These are phyloP conservation scores for Suillus subluteus DNA, from an alignment of 768 basidiomycete species.

Conservation along the genomic window DNA sequence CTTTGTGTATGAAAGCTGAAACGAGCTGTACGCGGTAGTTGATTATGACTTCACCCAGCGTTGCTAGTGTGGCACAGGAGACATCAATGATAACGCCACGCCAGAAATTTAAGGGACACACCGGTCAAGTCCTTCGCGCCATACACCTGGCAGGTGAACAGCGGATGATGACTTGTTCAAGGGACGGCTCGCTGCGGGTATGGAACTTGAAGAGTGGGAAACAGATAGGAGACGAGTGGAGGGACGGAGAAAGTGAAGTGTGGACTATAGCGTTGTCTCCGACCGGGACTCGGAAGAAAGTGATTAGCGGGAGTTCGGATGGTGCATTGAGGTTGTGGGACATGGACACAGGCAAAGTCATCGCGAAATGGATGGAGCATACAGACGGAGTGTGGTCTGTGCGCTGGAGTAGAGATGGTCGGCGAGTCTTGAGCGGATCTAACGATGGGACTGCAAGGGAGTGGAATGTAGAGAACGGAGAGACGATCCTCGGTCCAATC, in stretches of 20 bases:
- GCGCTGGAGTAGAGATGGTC: not conserved
- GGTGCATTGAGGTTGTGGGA: too few relatives aligned
- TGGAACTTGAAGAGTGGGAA: too few relatives aligned
- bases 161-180: too few relatives aligned
- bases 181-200: too few relatives aligned
- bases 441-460: not conserved
- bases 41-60: not conserved
- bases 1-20: not conserved
- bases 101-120: not conserved
- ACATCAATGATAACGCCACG: not conserved
- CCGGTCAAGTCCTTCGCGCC: not conserved
- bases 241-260: not conserved
- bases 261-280: too few relatives aligned
- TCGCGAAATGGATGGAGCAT: not conserved
- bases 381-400: fast-evolving
- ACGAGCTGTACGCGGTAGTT: not conserved
- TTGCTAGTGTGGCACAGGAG: not conserved
- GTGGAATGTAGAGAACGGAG: not conserved
- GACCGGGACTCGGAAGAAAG: too few relatives aligned
- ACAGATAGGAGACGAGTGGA: not conserved
- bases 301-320: too few relatives aligned
- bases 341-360: not conserved
- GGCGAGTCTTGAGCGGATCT: not conserved
- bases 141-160: not conserved
- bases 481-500: not conserved